These are phyloP conservation scores for Rubia yunnanensis DNA, from an alignment of 257 asterid genomes.

Conservation along the genomic window DNA sequence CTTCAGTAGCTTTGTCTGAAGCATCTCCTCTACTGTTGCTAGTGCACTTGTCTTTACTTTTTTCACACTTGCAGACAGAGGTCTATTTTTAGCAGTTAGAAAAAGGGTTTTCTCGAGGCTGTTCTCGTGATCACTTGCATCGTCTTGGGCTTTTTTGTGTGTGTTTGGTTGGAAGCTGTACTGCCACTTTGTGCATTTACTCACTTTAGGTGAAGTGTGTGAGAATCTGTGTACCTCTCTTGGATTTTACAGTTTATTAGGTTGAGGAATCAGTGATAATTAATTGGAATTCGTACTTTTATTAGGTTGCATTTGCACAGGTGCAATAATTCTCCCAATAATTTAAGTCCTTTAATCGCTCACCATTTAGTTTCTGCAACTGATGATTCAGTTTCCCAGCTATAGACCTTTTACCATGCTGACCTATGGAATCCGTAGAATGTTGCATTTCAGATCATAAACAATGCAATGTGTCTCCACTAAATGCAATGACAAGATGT, in stretches of 20 bases:
- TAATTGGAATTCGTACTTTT: not conserved
- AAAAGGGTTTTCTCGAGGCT: conserved; percentile 9
- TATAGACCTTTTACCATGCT: not conserved
- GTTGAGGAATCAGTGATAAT: not conserved
- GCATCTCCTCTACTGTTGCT: conserved; percentile 10
- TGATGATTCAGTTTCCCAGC: not conserved
- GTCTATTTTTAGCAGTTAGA: conserved; percentile 13
- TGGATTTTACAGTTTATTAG: too few relatives aligned
- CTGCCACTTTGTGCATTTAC: not conserved
- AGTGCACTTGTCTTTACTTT: conserved; percentile 9
- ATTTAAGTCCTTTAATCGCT: not conserved
- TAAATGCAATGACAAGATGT: not conserved
- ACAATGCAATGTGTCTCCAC: too few relatives aligned
- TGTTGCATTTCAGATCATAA: not conserved
- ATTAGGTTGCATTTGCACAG: not conserved
- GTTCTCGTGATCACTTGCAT: conserved; percentile 19
- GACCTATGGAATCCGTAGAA: not conserved
- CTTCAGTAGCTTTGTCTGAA: conserved; percentile 9
- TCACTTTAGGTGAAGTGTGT: not conserved
- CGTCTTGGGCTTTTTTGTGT: not conserved
- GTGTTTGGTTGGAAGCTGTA: not conserved
- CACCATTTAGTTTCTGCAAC: not conserved
- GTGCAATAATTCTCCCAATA: not conserved
- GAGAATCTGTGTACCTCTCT: not conserved
- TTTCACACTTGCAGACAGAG: conserved; percentile 11